Evolutionary conservation across 331 rosid genomes (phyloP), one percentile per base, ranked within the genome.

Genomic region (Stylosanthes scabra): DNA sequence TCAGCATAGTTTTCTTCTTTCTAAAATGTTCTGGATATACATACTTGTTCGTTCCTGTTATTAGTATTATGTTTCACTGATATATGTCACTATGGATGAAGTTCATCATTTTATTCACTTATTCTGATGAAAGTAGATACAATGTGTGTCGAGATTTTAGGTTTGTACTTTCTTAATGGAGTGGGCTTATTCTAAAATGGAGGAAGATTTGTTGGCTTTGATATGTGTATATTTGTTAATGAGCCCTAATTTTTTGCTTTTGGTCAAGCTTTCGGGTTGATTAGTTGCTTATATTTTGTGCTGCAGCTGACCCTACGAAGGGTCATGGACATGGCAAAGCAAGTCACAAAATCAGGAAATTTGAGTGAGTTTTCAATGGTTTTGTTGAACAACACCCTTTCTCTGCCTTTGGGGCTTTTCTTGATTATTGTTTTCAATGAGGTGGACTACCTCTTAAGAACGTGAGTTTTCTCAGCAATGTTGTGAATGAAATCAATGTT

Each of bases 241-340:
- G 55, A 42, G 31, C 20, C 27, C 59, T 16, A 29, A 12, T 40
- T 72, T 15, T 54, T 51, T n/a, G 71, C 68, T 77, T 72, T 39
- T 66, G 45, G 62, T 80, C 56, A 40, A 70, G 60, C 63, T 74
- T 68, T 15, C 41, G 79, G 76, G 74, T 81, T 46, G 28, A 44
- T 69, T n/a, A 28, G 14, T 80, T 78, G 61, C 71, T 58, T 41
- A 20, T 76, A 55, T 75, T 77, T 82, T 68, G 14, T 59, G 68
- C 49, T 87, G 81, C 91, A 95, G 99, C 83, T 95, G 83, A 95
- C 96, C 50, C 88, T 95, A 39, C 93, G 96, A 59, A 88, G 90
- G 76, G 91, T 95, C 83, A 95, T 95, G 97, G 99, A 95, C 85
- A 90, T 93, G 3, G 99, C 99, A 66, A 95, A 91, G 83, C 97